Base-by-base conservation (phyloP, 768 basidiomycete species). In the Rhizopogon vinicolor region DNA sequence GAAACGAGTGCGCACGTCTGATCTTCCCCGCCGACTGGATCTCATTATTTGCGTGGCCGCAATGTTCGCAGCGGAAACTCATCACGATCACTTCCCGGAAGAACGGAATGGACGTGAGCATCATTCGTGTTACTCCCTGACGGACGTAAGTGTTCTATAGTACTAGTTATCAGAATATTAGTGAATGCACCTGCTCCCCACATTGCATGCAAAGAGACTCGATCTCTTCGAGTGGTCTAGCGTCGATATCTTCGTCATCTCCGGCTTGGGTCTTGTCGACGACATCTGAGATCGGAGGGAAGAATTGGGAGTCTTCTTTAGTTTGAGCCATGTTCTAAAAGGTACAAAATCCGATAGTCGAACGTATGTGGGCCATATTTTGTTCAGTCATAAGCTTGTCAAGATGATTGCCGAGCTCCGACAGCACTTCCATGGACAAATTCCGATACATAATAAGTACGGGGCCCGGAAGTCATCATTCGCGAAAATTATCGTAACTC, bases 191-290 rank as follows among this genome's bases (percentile, higher is more conserved):
- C 82, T 98, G 88, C 70, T 98, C 83, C 43, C 82, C 79, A 66
- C 97, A 99, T 68, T 81, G 82, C 92, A 98, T 96, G 73, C 97
- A 98, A 28, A 98, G 74, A 12, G 91, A 94, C 56, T 93, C 90
- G 57, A 98, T 79, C 71, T 92, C 87, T 62, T 94, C 82, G 9
- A 95, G 80, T 0, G 84, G 84, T 52, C 79, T 77, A 50, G 60
- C 62, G 28, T 58, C 67, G 35, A 78, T 78, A 12, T 73, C 72
- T 41, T 75, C 75, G 35, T 68, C 73, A 29, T 60, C 57, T 22
- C 54, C 31, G 59, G 65, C 60, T 54, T 81, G 81, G n/a, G 81
- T 72, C 58, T 76, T 68, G 37, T 76, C 68, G 7, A 81, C 86
- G 40, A 84, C 68, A 18, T 78, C 66, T 6, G 85, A 83, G 41